These are phyloP conservation scores for Sugiyamaella smithiae DNA, from an alignment of 805 yeast species.

Conservation along the genomic window DNA sequence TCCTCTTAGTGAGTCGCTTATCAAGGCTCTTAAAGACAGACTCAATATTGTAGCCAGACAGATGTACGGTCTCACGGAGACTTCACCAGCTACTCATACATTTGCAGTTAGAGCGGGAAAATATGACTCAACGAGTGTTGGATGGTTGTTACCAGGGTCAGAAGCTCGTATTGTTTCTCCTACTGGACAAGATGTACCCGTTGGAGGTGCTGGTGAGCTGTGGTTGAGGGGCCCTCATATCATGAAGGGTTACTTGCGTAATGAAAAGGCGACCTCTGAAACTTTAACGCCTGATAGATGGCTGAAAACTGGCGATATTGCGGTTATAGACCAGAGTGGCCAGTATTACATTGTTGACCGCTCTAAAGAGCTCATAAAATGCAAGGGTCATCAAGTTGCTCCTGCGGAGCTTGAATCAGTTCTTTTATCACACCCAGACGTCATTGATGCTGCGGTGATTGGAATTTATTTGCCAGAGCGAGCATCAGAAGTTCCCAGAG, in stretches of 20 bases:
- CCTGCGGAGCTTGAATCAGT: conserved; percentile 94
- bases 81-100: conserved; percentile 19
- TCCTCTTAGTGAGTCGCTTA: conserved; percentile 35
- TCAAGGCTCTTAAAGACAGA: conserved; percentile 21
- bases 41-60: conserved; percentile 30
- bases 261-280: conserved; percentile 44
- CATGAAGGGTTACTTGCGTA: conserved; percentile 47
- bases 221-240: conserved; percentile 52
- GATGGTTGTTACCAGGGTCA: conserved; percentile 40
- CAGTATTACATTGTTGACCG: conserved; percentile 44
- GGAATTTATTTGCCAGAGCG: conserved; percentile 72
- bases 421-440: conserved; percentile 65
- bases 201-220: conserved; percentile 50
- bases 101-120: conserved; percentile 24
- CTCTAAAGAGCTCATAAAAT: conserved; percentile 33
- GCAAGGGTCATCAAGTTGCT: conserved; percentile 81
- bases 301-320: conserved; percentile 59
- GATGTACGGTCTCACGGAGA: conserved; percentile 22
- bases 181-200: conserved; percentile 46
- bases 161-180: conserved; percentile 48
- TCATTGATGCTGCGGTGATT: conserved; percentile 86
- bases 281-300: conserved; percentile 41
- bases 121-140: conserved; percentile 47
- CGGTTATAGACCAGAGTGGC: conserved; percentile 43
- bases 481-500: conserved; percentile 58